A percentile compares a stretch with the other conserved stretches of the same genome.
These are phyloP conservation scores for Melaleuca quinquenervia DNA, from an alignment of 345 rosid genomes.

Conservation along the genomic window DNA sequence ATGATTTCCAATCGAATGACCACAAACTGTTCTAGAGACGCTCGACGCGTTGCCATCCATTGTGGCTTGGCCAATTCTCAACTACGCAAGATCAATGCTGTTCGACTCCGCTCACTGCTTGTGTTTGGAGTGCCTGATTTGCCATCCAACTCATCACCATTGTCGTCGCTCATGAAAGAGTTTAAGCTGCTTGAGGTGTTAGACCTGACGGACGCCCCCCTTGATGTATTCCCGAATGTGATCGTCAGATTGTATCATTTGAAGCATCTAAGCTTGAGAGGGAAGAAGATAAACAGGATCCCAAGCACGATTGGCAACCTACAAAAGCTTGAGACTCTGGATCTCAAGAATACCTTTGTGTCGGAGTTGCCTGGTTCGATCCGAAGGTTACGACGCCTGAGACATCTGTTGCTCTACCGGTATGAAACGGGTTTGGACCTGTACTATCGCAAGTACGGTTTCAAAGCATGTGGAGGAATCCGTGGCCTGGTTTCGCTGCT, in stretches of 20 bases:
- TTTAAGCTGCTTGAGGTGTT: background rate
- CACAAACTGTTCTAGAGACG: background rate
- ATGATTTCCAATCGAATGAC: background rate
- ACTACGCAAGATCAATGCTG: background rate
- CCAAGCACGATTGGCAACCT: background rate
- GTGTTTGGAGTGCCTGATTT: background rate
- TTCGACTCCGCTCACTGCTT: background rate
- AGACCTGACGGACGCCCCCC: background rate
- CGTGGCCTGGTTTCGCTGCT: background rate
- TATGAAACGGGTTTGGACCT: background rate
- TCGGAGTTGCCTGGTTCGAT: background rate
- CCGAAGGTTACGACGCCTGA: background rate
- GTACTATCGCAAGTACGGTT: background rate
- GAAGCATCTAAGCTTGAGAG: background rate
- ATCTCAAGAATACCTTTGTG: background rate
- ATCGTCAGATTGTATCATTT: background rate
- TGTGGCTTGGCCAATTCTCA: background rate
- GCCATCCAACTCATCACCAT: background rate
- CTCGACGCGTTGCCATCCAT: background rate
- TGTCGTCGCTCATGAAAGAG: background rate
- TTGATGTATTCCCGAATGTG: background rate
- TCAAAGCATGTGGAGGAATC: background rate
- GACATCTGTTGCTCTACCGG: background rate
- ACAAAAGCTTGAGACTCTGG: background rate
- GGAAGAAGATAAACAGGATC: background rate